Evolutionary conservation across 176 grass and related monocot species (phyloP).

Genomic region (Olyra latifolia): DNA sequence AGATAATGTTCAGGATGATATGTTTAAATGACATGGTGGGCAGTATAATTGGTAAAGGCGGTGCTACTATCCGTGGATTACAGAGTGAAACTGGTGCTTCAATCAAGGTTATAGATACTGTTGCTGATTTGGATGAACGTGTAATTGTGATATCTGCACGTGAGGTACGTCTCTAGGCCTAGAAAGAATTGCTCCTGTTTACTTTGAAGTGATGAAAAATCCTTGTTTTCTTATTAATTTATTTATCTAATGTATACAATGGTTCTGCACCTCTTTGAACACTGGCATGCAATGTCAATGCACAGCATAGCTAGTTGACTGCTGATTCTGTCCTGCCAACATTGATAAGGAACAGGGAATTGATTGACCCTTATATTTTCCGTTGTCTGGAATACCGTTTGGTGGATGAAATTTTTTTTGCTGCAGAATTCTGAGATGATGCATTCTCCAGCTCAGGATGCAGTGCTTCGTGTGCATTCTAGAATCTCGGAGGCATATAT

Average conservation of each 20-base stretch:
- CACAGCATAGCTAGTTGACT: not conserved
- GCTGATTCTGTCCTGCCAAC: not conserved
- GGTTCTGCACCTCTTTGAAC: not conserved
- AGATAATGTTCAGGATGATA: constrained; percentile 74
- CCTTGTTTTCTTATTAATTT: constrained; percentile 7
- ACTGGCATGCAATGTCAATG: constrained; percentile 9
- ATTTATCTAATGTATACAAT: not conserved
- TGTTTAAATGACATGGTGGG: constrained; percentile 71
- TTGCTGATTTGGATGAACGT: constrained; percentile 61
- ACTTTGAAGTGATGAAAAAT: constrained; percentile 11
- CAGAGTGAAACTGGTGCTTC: constrained; percentile 82
- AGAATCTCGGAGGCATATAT: constrained; percentile 61
- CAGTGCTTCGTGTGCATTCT: constrained; percentile 64
- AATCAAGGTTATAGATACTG: constrained; percentile 69
- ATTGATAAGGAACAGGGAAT: not conserved
- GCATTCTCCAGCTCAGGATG: constrained; percentile 76
- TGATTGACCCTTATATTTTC: constrained; percentile 6
- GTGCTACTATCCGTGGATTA: constrained; percentile 58
- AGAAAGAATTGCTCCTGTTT: constrained; percentile 14
- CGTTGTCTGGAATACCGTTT: constrained; percentile 1
- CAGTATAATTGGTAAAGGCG: constrained; percentile 73
- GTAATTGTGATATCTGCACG: constrained; percentile 58
- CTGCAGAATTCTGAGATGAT: constrained; percentile 77
- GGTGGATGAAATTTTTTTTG: constrained; percentile 33
- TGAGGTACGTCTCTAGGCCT: constrained; percentile 51